A percentile compares a stretch with the other conserved stretches of the same genome.
These are phyloP conservation scores for Trichophyton verrucosum DNA, from an alignment of 2,329 filamentous ascomycete genomes.

Conservation along the genomic window DNA sequence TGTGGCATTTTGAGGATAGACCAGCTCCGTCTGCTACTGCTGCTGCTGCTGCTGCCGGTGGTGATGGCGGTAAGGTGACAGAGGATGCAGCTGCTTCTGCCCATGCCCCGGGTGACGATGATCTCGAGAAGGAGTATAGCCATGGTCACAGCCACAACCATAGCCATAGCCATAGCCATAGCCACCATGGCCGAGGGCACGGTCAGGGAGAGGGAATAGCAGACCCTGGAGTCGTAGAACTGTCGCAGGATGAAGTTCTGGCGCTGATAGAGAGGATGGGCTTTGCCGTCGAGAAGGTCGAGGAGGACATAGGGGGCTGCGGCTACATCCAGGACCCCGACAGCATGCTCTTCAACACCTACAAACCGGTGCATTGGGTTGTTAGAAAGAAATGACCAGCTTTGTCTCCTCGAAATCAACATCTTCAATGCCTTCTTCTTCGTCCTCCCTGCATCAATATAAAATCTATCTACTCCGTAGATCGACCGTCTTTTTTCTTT, in stretches of 20 bases:
- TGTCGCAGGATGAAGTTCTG: slow-evolving; percentile 79
- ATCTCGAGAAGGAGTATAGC: slow-evolving; percentile 19
- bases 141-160: neutral
- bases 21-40: slow-evolving; percentile 29
- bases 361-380: slow-evolving; percentile 72
- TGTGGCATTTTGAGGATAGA: slow-evolving; percentile 90
- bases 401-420: neutral
- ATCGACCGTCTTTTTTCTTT: neutral
- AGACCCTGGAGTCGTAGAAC: slow-evolving; percentile 79
- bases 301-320: slow-evolving; percentile 38
- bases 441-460: neutral
- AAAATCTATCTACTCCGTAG: no score
- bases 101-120: slow-evolving; percentile 35
- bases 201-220: slow-evolving; percentile 42
- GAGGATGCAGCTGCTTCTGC: slow-evolving; percentile 33
- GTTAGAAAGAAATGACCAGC: slow-evolving; percentile 51
- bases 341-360: slow-evolving; percentile 78
- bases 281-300: slow-evolving; percentile 57
- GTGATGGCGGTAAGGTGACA: slow-evolving; percentile 34
- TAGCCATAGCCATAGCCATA: slow-evolving; percentile 44
- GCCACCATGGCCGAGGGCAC: neutral
- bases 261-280: slow-evolving; percentile 60
- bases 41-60: slow-evolving; percentile 20
- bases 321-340: slow-evolving; percentile 78
- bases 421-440: neutral